Evolutionary conservation across 2,329 filamentous ascomycete species (phyloP).

Genomic region (Xylogone sp.): DNA sequence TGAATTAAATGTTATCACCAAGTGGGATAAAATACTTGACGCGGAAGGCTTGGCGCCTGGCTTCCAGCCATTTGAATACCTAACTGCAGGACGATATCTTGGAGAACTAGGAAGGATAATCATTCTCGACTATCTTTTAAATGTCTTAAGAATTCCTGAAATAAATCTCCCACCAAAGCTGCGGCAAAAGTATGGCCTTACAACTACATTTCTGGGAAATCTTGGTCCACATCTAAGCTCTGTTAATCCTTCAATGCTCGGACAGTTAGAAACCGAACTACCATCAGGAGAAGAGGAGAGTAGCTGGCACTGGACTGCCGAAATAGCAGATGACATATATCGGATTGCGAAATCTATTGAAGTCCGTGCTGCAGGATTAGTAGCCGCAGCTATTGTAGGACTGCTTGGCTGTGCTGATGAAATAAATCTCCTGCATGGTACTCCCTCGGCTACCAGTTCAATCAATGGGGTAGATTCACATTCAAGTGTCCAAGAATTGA

Average conservation of each 20-base stretch:
- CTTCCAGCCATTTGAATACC: conserved; percentile 95
- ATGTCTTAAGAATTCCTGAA: conserved; percentile 12
- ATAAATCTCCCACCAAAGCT: conserved; percentile 16
- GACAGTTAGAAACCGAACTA: conserved; percentile 49
- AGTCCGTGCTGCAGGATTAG: conserved; percentile 66
- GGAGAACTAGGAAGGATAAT: conserved; percentile 80
- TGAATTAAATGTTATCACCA: conserved; percentile 59
- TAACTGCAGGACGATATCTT: conserved; percentile 91
- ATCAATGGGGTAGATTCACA: conserved; percentile 15
- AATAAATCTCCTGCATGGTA: conserved; percentile 35
- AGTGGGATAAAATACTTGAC: conserved; percentile 69
- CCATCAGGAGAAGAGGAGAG: conserved; percentile 42
- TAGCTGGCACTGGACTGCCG: conserved; percentile 59
- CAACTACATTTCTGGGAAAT: conserved; percentile 70
- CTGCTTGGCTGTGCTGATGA: conserved; percentile 67
- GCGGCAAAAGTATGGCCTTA: conserved; percentile 37
- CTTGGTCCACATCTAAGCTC: conserved; percentile 51
- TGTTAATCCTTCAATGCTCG: conserved; percentile 33
- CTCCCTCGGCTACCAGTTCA: conserved; percentile 1
- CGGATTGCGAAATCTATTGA: conserved; percentile 68
- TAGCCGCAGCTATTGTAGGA: conserved; percentile 69
- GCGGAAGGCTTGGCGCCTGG: conserved; percentile 67
- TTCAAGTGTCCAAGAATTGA: conserved; percentile 52
- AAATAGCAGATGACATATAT: conserved; percentile 56
- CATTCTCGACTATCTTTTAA: conserved; percentile 79